Percentiles rank a stretch among this genome's conserved stretches.
These are phyloP conservation scores for Graphiopsis chlorocephala DNA, from an alignment of 2,329 filamentous ascomycete genomes.

Conservation along the genomic window DNA sequence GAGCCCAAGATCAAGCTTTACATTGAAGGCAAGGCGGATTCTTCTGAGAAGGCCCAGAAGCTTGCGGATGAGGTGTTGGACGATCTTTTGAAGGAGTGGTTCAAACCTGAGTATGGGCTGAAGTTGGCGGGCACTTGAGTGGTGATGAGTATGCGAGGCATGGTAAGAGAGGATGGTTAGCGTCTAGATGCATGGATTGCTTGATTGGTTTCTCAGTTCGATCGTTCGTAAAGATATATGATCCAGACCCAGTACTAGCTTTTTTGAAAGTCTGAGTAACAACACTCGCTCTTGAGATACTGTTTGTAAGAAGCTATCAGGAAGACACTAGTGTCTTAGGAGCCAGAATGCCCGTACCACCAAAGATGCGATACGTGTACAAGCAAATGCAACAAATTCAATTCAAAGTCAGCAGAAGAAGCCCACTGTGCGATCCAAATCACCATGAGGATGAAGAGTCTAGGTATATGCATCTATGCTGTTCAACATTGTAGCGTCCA, in stretches of 20 bases:
- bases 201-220: neutral
- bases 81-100: constrained; percentile 51
- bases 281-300: neutral
- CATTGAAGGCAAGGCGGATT: constrained; percentile 48
- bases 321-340: neutral
- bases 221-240: neutral
- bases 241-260: neutral
- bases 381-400: neutral
- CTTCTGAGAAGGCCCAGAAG: constrained; percentile 41
- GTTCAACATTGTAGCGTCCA: too few relatives aligned
- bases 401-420: neutral
- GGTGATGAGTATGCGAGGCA: neutral
- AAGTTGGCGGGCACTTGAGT: constrained; percentile 26
- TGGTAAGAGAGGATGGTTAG: neutral
- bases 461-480: neutral
- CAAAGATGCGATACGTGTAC: neutral
- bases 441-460: neutral
- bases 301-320: neutral
- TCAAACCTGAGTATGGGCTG: constrained; percentile 35
- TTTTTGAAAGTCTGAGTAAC: neutral
- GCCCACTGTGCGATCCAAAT: neutral
- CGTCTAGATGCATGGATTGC: neutral
- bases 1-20: constrained; percentile 66
- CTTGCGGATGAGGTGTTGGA: constrained; percentile 46
- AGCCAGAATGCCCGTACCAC: neutral